Evolutionary conservation across 1,284 basidiomycete species (phyloP), one percentile per base, ranked within the genome.

Genomic region (Rhodotorula sp.): DNA sequence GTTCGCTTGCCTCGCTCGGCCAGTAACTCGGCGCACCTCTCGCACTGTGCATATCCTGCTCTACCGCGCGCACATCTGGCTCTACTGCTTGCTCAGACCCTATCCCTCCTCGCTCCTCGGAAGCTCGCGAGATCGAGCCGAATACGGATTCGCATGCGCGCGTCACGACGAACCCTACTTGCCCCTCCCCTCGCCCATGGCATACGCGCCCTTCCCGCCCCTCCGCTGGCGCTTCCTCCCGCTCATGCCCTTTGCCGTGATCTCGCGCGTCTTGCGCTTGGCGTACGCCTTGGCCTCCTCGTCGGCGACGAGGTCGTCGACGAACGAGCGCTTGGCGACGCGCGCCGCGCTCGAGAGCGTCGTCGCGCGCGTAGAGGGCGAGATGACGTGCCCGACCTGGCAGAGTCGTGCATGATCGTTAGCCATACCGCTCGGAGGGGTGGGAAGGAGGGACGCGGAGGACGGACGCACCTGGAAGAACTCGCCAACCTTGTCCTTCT

Each of bases 261-360:
- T 71, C 59, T 76, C 75, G 52, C 61, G 53, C 13, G 69, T 71
- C 73, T 97, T 98, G 83, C 89, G 89, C 84, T 97, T 97, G 53
- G 95, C 91, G 80, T 97, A 97, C 67, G 88, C 86, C 77, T 88
- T 89, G 25, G 92, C 88, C 80, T 91, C 90, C 3, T 91, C 88
- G 82, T 98, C 94, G 74, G 90, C 89, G 61, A 97, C 88, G 25
- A 98, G 84, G 79, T 93, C 91, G 74, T 95, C 91, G 34, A 99
- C 91, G 59, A 98, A 85, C 21, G 90, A 91, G 77, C 88, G 85
- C 81, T 91, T 96, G 77, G 89, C 84, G 74, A 88, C 84, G 14
- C 87, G 85, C 19, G 17, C 48, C 91, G 91, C 74, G 90, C 88
- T 14, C 86, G 83, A 70, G 88, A 85, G 56, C 86, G 88, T 68